Base-by-base conservation (phyloP, 345 rosid species). In the Heritiera fomes region DNA sequence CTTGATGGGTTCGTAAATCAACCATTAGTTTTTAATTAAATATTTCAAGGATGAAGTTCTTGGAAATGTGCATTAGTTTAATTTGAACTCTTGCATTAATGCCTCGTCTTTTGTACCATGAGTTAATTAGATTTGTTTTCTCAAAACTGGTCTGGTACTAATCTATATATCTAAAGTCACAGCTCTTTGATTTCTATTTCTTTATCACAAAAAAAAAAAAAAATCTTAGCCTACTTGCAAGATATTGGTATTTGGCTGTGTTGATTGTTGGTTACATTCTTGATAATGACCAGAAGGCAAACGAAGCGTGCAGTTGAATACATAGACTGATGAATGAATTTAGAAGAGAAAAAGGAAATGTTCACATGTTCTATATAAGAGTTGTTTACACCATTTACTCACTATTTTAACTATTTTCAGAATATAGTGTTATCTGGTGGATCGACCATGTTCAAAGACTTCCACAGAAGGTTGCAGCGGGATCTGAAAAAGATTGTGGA, bases 381-480 rank as follows among this genome's bases (percentile, higher is more conserved):
- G 5, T 0, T 49, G 62, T 56, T 43, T 60, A 10, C n/a, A 70
- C 46, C 40, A 8, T 46, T 23, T 67, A 55, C 30, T 52, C 17
- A 52, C 50, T 82, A 53, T 55, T 80, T 80, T 78, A 65, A 76
- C 74, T 58, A 66, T 13, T 15, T 60, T 80, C 90, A 95, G 99
- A 95, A 95, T 87, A 92, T 95, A 81, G 99, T 95, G 56, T 85
- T 95, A 83, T 93, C 99, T 32, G 99, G 99, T 68, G 98, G 99
- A 58, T 96, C 99, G 80, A 96, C 99, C 38, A 91, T 96, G 98
- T 95, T 95, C 91, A 95, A 95, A 85, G 99, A 95, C 86, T 93
- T 95, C 73, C 93, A 92, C 82, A 90, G 97, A 87, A 91, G 99
- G 87, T 87, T 95, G 88, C 99, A 95, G 79, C 89, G 99, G 75